Conservation (phyloP, 306 rosid genomes). For the Castanea mollissima region DNA sequence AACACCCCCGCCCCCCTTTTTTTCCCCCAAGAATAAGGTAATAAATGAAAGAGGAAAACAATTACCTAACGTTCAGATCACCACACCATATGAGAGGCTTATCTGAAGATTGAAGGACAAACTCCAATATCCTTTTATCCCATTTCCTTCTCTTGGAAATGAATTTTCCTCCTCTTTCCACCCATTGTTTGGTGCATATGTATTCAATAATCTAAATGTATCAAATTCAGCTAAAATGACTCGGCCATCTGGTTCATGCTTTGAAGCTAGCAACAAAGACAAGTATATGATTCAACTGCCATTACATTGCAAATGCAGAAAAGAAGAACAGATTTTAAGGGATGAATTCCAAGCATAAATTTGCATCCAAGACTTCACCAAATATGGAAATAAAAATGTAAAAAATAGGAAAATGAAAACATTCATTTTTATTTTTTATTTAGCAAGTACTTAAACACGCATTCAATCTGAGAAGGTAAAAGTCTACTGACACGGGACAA, state of each 20-base stretch:
- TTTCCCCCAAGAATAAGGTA: neutral
- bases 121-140: conserved; percentile 90
- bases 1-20: neutral
- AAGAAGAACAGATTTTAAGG: conserved; percentile 2
- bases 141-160: conserved; percentile 94
- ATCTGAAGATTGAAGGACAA: conserved; percentile 70
- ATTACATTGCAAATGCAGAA: conserved; percentile 16
- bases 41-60: conserved; percentile 16
- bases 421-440: neutral
- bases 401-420: neutral
- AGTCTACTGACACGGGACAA: neutral
- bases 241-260: conserved; percentile 93
- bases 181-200: conserved; percentile 92
- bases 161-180: conserved; percentile 98
- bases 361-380: neutral
- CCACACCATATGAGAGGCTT: conserved; percentile 99
- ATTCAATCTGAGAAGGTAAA: neutral
- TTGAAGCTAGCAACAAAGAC: conserved; percentile 63
- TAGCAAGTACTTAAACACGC: neutral
- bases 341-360: neutral
- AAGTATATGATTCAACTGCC: conserved; percentile 17
- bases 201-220: conserved; percentile 70
- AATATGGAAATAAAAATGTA: conserved; percentile 6
- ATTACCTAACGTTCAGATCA: conserved; percentile 94
- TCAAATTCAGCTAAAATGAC: conserved; percentile 91